Percentiles rank a stretch among this genome's conserved stretches.
phyloP scores from a whole-genome alignment of 1,139 yeast species.

The Zhuliangozyma parablackwelliae region DNA sequence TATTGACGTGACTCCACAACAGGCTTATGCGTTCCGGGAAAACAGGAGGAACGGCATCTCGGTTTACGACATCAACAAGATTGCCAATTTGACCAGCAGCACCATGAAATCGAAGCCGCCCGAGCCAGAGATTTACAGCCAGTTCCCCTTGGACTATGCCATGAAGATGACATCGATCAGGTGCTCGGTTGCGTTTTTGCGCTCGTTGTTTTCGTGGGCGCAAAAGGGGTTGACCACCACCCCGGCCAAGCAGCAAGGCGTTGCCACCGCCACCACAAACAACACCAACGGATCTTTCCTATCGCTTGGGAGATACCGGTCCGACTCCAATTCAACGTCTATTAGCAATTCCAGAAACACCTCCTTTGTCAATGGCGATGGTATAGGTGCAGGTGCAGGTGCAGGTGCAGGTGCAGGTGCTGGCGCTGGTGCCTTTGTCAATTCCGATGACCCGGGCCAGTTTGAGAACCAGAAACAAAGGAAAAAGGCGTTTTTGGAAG shows the following conservation, averaged over 20 bases:
- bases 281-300: constrained; percentile 16
- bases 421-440: constrained; percentile 13
- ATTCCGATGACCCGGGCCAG: constrained; percentile 72
- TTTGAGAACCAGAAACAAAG: constrained; percentile 82
- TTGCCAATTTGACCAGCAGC: constrained; percentile 73
- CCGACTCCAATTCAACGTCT: constrained; percentile 35
- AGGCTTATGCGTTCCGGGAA: constrained; percentile 62
- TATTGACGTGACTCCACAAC: constrained; percentile 68
- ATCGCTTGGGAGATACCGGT: constrained; percentile 29
- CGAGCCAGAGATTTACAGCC: constrained; percentile 49
- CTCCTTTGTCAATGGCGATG: constrained; percentile 26
- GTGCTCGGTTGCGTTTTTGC: constrained; percentile 75
- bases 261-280: background rate
- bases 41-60: constrained; percentile 59
- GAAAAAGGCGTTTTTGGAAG: constrained; percentile 76
- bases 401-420: too few relatives aligned
- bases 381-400: background rate
- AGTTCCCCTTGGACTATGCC: constrained; percentile 75
- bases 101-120: constrained; percentile 61
- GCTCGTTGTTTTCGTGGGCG: constrained; percentile 85
- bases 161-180: constrained; percentile 77
- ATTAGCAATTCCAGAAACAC: constrained; percentile 28
- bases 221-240: constrained; percentile 53
- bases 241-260: background rate
- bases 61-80: constrained; percentile 66